Percentiles rank a stretch among this genome's conserved stretches.
These are phyloP conservation scores for Xylariales sp. DNA, from an alignment of 2,329 filamentous ascomycete genomes.

Conservation along the genomic window DNA sequence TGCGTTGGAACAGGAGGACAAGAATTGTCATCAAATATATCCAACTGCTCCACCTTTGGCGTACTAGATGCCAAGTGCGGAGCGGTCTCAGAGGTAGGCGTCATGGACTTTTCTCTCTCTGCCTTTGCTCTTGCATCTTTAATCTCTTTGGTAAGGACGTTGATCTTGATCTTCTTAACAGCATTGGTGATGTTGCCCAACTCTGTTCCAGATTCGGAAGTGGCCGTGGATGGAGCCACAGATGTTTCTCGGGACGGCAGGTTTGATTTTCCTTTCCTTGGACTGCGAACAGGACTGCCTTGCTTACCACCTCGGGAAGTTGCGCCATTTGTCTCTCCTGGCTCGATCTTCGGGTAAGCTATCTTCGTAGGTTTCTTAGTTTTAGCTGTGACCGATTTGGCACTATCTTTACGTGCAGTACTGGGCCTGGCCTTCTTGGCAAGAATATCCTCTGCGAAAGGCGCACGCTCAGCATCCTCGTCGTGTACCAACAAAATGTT, in stretches of 20 bases:
- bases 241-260: neutral
- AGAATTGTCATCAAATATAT: neutral
- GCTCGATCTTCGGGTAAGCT: too few species aligned
- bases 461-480: too few species aligned
- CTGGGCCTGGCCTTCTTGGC: constrained; percentile 58
- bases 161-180: constrained; percentile 62
- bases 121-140: constrained; percentile 46
- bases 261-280: too few species aligned
- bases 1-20: neutral
- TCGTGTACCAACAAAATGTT: constrained; percentile 34
- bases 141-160: constrained; percentile 54
- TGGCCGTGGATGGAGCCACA: constrained; percentile 1
- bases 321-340: constrained; percentile 4
- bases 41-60: neutral
- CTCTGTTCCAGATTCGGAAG: constrained; percentile 27
- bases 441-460: too few species aligned
- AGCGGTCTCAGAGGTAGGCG: neutral
- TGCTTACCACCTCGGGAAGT: neutral
- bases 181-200: constrained; percentile 52
- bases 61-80: neutral
- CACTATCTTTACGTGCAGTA: constrained; percentile 38
- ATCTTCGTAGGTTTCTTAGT: constrained; percentile 28
- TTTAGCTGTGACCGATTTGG: constrained; percentile 22
- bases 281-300: constrained; percentile 1
- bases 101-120: constrained; percentile 5